Evolutionary conservation across 495 filamentous ascomycete genomes (phyloP).

Genomic region (Zalerion maritima): DNA sequence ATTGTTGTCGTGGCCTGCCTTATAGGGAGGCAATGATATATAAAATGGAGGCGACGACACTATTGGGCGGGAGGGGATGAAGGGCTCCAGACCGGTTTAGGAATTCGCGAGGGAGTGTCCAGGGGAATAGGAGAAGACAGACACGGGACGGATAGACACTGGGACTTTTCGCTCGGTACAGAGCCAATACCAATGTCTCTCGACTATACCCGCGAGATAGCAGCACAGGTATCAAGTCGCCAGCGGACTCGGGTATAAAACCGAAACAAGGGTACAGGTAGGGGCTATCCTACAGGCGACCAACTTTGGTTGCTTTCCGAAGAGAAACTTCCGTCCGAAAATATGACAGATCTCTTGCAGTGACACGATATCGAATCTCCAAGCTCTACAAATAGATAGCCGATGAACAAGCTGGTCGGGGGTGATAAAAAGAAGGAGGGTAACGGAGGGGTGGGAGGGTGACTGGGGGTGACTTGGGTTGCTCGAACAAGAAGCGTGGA

Average conservation of each 20-base stretch:
- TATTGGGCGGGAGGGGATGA: conserved; percentile 20
- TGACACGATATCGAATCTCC: not conserved
- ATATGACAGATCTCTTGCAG: not conserved
- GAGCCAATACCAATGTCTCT: not conserved
- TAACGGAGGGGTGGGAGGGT: not conserved
- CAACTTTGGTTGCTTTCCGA: too few relatives aligned
- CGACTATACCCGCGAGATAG: not conserved
- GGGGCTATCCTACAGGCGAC: too few relatives aligned
- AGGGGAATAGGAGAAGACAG: conserved; percentile 1
- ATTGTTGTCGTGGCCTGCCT: too few relatives aligned
- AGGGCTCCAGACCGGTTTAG: conserved; percentile 3
- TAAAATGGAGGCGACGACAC: too few relatives aligned
- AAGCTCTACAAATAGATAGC: conserved; percentile 3
- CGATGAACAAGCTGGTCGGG: not conserved
- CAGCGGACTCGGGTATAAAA: conserved; percentile 2
- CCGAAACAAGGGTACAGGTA: conserved; percentile 3
- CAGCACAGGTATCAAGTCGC: not conserved
- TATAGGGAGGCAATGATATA: too few relatives aligned
- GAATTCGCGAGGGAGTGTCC: conserved; percentile 1
- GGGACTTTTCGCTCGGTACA: not conserved
- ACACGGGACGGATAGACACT: not conserved
- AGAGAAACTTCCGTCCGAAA: too few relatives aligned
- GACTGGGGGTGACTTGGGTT: too few relatives aligned
- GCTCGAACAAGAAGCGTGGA: too few relatives aligned
- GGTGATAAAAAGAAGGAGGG: conserved; percentile 7